Base-by-base conservation (phyloP, 257 asterid species). In the Forsythia suspensa region DNA sequence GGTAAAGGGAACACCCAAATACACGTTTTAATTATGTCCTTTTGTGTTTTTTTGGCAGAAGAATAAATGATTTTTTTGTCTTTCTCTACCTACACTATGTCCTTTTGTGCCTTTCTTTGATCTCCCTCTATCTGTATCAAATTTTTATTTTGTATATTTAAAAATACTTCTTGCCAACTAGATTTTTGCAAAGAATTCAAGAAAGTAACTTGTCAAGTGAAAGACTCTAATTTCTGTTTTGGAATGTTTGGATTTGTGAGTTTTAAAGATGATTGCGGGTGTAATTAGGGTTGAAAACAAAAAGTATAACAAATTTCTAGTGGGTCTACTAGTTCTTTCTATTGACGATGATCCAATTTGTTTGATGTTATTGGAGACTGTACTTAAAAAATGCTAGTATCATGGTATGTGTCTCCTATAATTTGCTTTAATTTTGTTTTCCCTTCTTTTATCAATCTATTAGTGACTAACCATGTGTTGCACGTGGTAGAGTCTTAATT, bases 271-370 rank as follows among this genome's bases (percentile, higher is more conserved):
- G 90, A 86, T 86, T 36, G 84, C 86, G 83, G 92, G 84, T 82
- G 77, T 77, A 68, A 77, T 78, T 51, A 77, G 77, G 79, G 80
- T 72, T 78, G 88, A 46, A 5, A 65, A 66, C 65, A 85, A 84
- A 9, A 76, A 72, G 66, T 48, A 39, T 16, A 91, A 86, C 67
- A 80, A 82, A 71, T 90, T 90, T 57, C 94, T 92, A 13, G 82
- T 78, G n/a, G 95, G 93, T 9, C 73, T 90, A 67, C 89, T 91
- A n/a, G 92, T 90, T 76, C 91, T 90, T 80, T 91, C 91, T n/a
- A 92, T 90, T 74, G 95, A 90, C 72, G 95, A 90, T 73, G 84
- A 90, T 84, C 93, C 87, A 43, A 82, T 79, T 77, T 90, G 95
- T 77, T 76, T 90, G 80, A 89, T 76, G 88, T 48, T 89, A 66